Evolutionary conservation across 805 yeast genomes (phyloP), one percentile per base, ranked within the genome.

Genomic region (Wickerhamiella nectarea): DNA sequence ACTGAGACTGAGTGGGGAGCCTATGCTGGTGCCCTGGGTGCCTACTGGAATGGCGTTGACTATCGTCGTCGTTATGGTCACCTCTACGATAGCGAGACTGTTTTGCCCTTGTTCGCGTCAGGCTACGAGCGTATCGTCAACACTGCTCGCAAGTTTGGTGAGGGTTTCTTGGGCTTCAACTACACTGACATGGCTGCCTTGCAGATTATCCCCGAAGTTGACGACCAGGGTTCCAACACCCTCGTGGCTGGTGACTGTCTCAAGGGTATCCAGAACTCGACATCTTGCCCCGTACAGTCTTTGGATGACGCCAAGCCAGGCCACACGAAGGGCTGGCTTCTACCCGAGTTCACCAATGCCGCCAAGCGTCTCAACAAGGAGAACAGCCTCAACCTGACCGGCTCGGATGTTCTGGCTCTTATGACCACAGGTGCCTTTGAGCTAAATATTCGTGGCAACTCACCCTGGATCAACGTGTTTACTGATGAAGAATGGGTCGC

Each of bases 61-160:
- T 66, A 74, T 55, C 63, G 77, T 53, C 47, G 62, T 6, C 67
- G 67, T 41, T 79, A 79, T 57, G 62, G 66, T 14, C 58, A 65
- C 39, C 64, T 79, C 38, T 70, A 64, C 56, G 58, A 64, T 34
- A 56, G 54, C 2, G 54, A 56, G 24, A 37, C 61, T 3, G 46
- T 53, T 4, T 56, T 76, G 22, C 75, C 74, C 6, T 63, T 79
- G 28, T 78, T 76, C 55, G 56, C 75, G 5, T 69, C 78, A 10
- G 72, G 72, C 40, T 69, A 72, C 36, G 68, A 70, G 47, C 67
- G 85, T 48, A 72, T 50, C 18, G 48, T 45, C 3, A 53, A 51
- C 33, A 55, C 61, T 11, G 61, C 53, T 10, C 53, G 56, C 36
- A 41, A 49, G 21, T 57, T 56, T 33, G 61, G 56, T 14, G 47